These are phyloP conservation scores for Calycina herbarum DNA, from an alignment of 2,329 filamentous ascomycete species.

Conservation along the genomic window DNA sequence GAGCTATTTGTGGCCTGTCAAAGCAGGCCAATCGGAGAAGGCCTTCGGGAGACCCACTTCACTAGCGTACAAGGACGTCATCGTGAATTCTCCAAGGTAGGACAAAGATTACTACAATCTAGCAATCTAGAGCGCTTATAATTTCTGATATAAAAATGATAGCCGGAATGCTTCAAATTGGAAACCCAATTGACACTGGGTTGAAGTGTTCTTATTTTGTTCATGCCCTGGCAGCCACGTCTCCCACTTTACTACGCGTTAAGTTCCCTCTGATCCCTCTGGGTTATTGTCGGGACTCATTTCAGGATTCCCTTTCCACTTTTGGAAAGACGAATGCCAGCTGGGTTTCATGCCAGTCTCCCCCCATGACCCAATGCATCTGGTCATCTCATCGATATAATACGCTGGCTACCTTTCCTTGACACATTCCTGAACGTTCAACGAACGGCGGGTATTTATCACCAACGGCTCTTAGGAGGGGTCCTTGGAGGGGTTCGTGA, in stretches of 20 bases:
- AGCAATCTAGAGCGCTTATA: neutral
- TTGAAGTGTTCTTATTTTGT: neutral
- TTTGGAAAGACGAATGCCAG: neutral
- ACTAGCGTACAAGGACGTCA: neutral
- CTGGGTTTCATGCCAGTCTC: neutral
- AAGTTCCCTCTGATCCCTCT: neutral
- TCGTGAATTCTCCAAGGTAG: neutral
- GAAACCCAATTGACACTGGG: neutral
- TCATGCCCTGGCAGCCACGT: neutral
- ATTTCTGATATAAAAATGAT: neutral
- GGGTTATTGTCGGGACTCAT: constrained; percentile 1
- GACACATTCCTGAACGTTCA: neutral
- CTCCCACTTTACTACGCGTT: neutral
- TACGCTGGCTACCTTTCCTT: neutral
- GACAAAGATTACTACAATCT: neutral
- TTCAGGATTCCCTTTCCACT: neutral
- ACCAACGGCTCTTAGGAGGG: neutral
- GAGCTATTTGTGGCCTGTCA: neutral
- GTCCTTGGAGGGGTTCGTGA: neutral
- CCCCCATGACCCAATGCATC: neutral
- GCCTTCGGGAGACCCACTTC: neutral
- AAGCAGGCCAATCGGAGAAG: neutral
- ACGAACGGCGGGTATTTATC: neutral
- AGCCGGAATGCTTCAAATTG: neutral
- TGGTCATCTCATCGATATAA: neutral